A percentile compares a stretch with the other conserved stretches of the same genome.
Conservation (phyloP, 768 basidiomycete species). For the Lentinus tigrinus region DNA sequence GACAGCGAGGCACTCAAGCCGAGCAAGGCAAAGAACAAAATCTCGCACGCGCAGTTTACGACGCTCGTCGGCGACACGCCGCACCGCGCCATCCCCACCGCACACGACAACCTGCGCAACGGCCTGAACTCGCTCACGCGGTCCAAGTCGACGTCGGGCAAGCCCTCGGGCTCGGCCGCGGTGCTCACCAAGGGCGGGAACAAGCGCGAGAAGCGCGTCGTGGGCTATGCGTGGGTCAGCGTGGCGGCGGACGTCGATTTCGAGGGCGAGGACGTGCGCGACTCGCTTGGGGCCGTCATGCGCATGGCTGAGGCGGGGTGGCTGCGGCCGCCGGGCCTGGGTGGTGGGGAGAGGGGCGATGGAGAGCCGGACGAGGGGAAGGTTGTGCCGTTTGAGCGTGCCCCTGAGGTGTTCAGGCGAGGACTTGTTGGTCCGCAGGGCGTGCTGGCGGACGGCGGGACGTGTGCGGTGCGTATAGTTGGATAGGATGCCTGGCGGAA, state of each 20-base stretch:
- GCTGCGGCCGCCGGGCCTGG: conserved; percentile 46
- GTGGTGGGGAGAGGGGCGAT: conserved; percentile 23
- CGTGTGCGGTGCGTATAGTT: conserved; percentile 32
- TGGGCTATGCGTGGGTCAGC: conserved; percentile 84
- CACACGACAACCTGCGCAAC: conserved; percentile 70
- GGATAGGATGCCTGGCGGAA: conserved; percentile 4
- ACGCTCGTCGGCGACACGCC: conserved; percentile 76
- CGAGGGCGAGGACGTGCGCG: conserved; percentile 74
- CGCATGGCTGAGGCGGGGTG: conserved; percentile 38
- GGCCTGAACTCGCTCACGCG: conserved; percentile 61
- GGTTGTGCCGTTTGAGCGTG: conserved; percentile 53
- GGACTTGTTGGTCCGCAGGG: conserved; percentile 24
- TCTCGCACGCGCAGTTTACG: conserved; percentile 58
- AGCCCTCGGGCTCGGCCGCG: neutral
- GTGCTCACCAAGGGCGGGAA: neutral
- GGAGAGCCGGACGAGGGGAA: conserved; percentile 33
- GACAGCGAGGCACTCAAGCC: conserved; percentile 2
- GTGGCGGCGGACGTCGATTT: conserved; percentile 79
- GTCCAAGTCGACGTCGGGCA: conserved; percentile 22
- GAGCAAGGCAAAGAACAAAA: conserved; percentile 18
- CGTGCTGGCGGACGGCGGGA: conserved; percentile 31
- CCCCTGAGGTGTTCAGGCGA: conserved; percentile 47
- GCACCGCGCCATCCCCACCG: conserved; percentile 62
- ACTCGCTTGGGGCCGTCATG: conserved; percentile 42
- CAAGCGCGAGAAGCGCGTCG: conserved; percentile 34